These are phyloP conservation scores for Penicillium sp. DNA, from an alignment of 2,329 filamentous ascomycete genomes.

Conservation along the genomic window DNA sequence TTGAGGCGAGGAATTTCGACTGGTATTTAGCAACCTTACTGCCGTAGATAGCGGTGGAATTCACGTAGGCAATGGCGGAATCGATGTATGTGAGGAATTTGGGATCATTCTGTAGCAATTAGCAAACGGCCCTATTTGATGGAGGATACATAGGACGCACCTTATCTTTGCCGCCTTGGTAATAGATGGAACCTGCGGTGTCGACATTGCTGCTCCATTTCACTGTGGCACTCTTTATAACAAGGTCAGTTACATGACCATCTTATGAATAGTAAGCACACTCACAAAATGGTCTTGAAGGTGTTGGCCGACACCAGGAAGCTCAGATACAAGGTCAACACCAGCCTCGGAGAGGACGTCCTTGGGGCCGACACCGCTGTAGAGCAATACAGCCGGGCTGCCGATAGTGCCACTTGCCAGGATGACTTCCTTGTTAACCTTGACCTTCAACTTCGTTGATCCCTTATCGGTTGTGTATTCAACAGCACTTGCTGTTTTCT, in stretches of 20 bases:
- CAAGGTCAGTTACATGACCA: conserved; percentile 2
- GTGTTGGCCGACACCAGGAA: conserved; percentile 51
- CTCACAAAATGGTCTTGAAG: conserved; percentile 50
- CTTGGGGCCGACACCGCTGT: conserved; percentile 59
- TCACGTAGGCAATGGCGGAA: conserved; percentile 28
- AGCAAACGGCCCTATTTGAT: neutral
- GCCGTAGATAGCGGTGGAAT: conserved; percentile 23
- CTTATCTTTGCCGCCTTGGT: conserved; percentile 25
- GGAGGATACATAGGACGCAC: conserved; percentile 13
- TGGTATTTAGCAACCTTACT: conserved; percentile 10
- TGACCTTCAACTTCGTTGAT: conserved; percentile 23
- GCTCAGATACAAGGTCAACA: conserved; percentile 46
- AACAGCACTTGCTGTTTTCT: conserved; percentile 31
- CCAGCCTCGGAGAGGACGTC: conserved; percentile 45
- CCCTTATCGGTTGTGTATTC: conserved; percentile 34
- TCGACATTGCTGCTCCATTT: conserved; percentile 28
- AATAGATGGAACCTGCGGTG: conserved; percentile 33
- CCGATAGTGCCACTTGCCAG: conserved; percentile 53
- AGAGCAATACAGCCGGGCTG: conserved; percentile 58
- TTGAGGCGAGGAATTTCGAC: conserved; percentile 14
- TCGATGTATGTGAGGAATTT: conserved; percentile 31
- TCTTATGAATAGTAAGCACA: neutral
- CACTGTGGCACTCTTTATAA: conserved; percentile 29
- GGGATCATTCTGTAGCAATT: conserved; percentile 19
- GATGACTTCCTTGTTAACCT: conserved; percentile 30